These are phyloP conservation scores for Alternaria sp. DNA, from an alignment of 2,329 filamentous ascomycete genomes.

Conservation along the genomic window DNA sequence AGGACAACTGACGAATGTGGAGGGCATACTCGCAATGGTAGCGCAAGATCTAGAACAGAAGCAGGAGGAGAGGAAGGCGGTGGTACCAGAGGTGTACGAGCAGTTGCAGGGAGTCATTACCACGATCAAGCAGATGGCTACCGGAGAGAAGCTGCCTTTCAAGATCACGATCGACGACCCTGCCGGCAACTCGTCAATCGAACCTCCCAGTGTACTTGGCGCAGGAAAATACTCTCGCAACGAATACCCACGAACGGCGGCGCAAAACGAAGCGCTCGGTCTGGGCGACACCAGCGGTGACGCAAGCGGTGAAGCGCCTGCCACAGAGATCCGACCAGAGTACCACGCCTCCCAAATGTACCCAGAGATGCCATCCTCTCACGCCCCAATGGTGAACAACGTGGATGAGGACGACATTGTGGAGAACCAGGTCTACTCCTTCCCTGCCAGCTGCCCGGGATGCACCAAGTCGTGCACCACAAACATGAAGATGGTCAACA, in stretches of 20 bases:
- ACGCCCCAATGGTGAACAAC: slow-evolving; percentile 49
- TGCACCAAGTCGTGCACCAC: slow-evolving; percentile 86
- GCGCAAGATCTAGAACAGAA: slow-evolving; percentile 80
- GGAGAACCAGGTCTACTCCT: slow-evolving; percentile 89
- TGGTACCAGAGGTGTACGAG: slow-evolving; percentile 76
- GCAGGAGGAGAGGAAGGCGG: slow-evolving; percentile 80
- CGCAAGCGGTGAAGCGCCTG: slow-evolving; percentile 56
- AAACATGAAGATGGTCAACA: slow-evolving; percentile 99
- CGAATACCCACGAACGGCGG: slow-evolving; percentile 80
- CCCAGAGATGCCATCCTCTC: slow-evolving; percentile 48
- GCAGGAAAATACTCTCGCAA: slow-evolving; percentile 90
- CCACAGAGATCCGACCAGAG: slow-evolving; percentile 62
- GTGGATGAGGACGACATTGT: slow-evolving; percentile 74
- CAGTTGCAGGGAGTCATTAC: slow-evolving; percentile 80
- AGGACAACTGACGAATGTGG: slow-evolving; percentile 91
- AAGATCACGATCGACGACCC: slow-evolving; percentile 87
- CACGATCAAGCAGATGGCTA: slow-evolving; percentile 77
- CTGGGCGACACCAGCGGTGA: slow-evolving; percentile 64
- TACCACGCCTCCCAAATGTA: slow-evolving; percentile 57
- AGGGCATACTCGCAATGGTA: slow-evolving; percentile 81
- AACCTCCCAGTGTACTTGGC: slow-evolving; percentile 75
- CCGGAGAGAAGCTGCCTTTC: slow-evolving; percentile 82
- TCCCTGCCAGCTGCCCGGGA: slow-evolving; percentile 89
- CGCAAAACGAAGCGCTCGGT: slow-evolving; percentile 87
- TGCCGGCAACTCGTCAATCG: slow-evolving; percentile 95